Evolutionary conservation across 768 basidiomycete genomes (phyloP).

Genomic region (Ramaria sp.): DNA sequence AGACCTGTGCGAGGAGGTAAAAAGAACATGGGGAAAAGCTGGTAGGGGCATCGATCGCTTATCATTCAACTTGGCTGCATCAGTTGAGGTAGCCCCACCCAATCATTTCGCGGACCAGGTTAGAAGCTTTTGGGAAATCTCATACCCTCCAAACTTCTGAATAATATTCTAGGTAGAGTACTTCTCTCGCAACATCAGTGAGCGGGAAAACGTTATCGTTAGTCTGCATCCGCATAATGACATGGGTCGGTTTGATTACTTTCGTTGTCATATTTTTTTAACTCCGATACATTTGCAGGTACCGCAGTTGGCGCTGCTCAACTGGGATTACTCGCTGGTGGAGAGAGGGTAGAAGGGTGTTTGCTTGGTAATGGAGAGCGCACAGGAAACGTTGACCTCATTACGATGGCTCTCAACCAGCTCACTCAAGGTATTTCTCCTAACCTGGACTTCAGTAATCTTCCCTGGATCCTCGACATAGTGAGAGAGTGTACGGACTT

Average conservation of each 20-base stretch:
- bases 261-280: neutral
- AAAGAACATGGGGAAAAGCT: slow-evolving; percentile 8
- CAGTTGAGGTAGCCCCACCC: slow-evolving; percentile 11
- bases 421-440: slow-evolving; percentile 34
- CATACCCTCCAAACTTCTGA: neutral
- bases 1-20: slow-evolving; percentile 11
- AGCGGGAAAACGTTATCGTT: slow-evolving; percentile 10
- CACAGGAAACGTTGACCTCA: slow-evolving; percentile 36
- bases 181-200: slow-evolving; percentile 9
- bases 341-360: slow-evolving; percentile 36
- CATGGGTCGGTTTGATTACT: slow-evolving; percentile 7
- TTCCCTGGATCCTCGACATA: slow-evolving; percentile 30
- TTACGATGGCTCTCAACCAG: slow-evolving; percentile 34
- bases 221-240: slow-evolving; percentile 13
- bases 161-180: slow-evolving; percentile 8
- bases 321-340: slow-evolving; percentile 32
- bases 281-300: slow-evolving; percentile 15
- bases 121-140: neutral
- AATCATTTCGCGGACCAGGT: slow-evolving; percentile 12
- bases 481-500: slow-evolving; percentile 34
- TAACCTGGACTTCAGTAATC: slow-evolving; percentile 31
- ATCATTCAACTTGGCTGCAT: slow-evolving; percentile 11
- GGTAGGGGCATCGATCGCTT: slow-evolving; percentile 8
- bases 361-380: slow-evolving; percentile 37
- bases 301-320: slow-evolving; percentile 34